These are phyloP conservation scores for Suillus tomentosus DNA, from an alignment of 768 basidiomycete genomes.

Conservation along the genomic window DNA sequence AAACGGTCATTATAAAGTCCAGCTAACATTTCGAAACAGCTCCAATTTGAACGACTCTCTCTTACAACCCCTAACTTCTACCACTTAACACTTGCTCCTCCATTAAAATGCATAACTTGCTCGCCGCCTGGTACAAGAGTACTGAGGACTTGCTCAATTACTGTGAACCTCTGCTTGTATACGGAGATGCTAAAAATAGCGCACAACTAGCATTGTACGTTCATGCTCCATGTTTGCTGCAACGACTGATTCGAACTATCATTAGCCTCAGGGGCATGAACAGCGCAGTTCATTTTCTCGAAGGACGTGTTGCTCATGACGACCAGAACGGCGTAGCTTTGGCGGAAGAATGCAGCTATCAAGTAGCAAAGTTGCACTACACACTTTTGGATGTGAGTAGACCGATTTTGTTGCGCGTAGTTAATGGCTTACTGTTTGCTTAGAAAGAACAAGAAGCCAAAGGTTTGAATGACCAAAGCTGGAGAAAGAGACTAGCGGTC, in stretches of 20 bases:
- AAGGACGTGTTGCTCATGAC: not conserved
- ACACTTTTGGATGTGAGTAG: not conserved
- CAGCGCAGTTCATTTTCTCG: not conserved
- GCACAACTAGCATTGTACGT: not conserved
- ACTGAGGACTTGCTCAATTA: not conserved
- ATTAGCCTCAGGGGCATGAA: slow-evolving; percentile 4
- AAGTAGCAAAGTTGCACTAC: slow-evolving; percentile 1
- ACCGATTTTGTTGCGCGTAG: not conserved
- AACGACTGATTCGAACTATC: not conserved
- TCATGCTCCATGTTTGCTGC: not conserved
- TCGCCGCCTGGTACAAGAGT: slow-evolving; percentile 3
- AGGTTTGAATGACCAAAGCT: slow-evolving; percentile 2
- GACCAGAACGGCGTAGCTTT: not conserved
- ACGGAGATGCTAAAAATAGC: not conserved
- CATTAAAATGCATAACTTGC: not conserved
- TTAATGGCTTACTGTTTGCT: not conserved
- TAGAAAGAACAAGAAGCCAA: slow-evolving; percentile 4
- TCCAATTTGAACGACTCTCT: not conserved
- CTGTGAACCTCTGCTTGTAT: not conserved
- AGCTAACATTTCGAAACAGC: not conserved
- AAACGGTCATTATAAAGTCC: not conserved
- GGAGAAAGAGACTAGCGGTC: not conserved
- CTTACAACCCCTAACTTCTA: not conserved
- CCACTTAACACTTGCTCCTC: not conserved
- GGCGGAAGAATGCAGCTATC: not conserved